Base-by-base conservation (phyloP, 1,284 basidiomycete genomes). In the Ustilago xerochloae region DNA sequence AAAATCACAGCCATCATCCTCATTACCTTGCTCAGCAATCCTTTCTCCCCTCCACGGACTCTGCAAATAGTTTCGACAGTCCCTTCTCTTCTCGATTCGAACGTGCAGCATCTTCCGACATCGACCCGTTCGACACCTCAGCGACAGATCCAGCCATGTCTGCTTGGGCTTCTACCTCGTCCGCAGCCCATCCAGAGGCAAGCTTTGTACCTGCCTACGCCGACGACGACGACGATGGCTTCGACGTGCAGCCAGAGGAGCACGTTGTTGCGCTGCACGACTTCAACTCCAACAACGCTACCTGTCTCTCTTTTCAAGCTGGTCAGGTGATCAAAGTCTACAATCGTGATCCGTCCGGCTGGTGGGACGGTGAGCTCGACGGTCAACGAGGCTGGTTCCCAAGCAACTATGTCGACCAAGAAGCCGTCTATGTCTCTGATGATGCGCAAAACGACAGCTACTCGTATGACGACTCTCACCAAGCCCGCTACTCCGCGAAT, bases 321-420 rank as follows among this genome's bases (percentile, higher is more conserved):
- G 95, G 96, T 1, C 92, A 98, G 83, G 88, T 96, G 54, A 94
- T 99, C 67, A 90, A 90, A 66, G 93, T 98, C 28, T 87, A 93
- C 60, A 93, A 93, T 80, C 89, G 90, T 71, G 94, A 98, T 85
- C 74, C 88, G 0, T 93, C 91, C 67, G 97, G 96, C 0, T 99
- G 97, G 97, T 98, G 96, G 96, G 95, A 99, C 82, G 96, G 97
- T 10, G 94, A 98, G 85, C 86, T 97, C 20, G 63, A 77, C n/a
- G 78, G 73, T 10, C 56, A 78, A 46, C 73, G 81, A 22, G 97
- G 97, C n/a, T 99, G 96, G 96, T 98, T 98, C 85, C 96, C 96
- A n/a, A 94, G 93, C 75, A 88, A 88, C 69, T 88, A 75, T 20
- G 72, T 75, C n/a, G 72, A 75, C 36, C 72, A 75, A 33, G 72